These are phyloP conservation scores for Rhynchosporium agropyri DNA, from an alignment of 2,329 filamentous ascomycete genomes.

Conservation along the genomic window DNA sequence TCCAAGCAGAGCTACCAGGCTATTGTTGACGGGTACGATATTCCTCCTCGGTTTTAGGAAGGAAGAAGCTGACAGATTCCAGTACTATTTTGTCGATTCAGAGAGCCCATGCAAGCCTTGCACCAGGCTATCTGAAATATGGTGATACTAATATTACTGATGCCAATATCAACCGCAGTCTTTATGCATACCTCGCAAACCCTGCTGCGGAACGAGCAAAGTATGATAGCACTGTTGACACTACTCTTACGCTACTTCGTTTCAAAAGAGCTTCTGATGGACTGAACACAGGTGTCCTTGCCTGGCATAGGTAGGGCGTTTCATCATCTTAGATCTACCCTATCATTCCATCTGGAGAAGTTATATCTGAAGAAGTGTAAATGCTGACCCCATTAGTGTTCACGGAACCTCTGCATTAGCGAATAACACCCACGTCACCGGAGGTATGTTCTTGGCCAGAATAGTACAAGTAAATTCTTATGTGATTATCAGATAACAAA, in stretches of 20 bases:
- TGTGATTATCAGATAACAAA: constrained; percentile 72
- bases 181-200: constrained; percentile 85
- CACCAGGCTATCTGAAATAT: constrained; percentile 66
- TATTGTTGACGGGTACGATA: constrained; percentile 73
- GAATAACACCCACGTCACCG: constrained; percentile 88
- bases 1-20: constrained; percentile 83
- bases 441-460: constrained; percentile 42
- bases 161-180: constrained; percentile 85
- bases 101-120: constrained; percentile 73
- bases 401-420: constrained; percentile 89
- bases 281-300: constrained; percentile 77
- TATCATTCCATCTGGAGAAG: background rate
- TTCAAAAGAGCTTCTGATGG: constrained; percentile 74
- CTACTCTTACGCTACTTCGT: constrained; percentile 75
- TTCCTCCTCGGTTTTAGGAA: background rate
- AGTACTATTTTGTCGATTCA: constrained; percentile 74
- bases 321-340: background rate
- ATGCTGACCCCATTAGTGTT: constrained; percentile 51
- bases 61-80: background rate
- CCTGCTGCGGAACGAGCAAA: constrained; percentile 71
- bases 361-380: background rate
- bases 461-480: constrained; percentile 7
- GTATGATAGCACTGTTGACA: constrained; percentile 68
- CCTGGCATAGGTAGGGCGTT: constrained; percentile 66
- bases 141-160: constrained; percentile 70